A percentile compares a stretch with the other conserved stretches of the same genome.
Conservation (phyloP, 106 monocot species). For the Vanilla planifolia region DNA sequence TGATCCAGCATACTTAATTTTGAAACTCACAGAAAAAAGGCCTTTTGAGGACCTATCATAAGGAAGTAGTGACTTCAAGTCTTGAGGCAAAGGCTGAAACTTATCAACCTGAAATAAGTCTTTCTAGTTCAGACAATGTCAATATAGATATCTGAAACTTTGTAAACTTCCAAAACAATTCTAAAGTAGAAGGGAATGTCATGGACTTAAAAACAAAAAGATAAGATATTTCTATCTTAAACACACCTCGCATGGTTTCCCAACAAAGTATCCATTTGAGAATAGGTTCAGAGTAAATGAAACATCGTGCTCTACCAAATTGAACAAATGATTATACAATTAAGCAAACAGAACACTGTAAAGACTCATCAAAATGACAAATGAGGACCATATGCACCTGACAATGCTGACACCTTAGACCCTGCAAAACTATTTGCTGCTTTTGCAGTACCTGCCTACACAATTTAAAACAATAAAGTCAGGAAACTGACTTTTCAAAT, state of each 20-base stretch:
- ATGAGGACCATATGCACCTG: neutral
- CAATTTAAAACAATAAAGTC: neutral
- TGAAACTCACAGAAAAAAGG: slow-evolving; percentile 62
- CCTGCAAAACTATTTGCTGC: neutral
- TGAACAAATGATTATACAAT: neutral
- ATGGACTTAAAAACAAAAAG: neutral
- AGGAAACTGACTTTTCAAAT: neutral
- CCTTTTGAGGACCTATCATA: slow-evolving; percentile 57
- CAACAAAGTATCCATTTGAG: slow-evolving; percentile 46
- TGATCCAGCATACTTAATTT: no score
- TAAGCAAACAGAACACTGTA: neutral
- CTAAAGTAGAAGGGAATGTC: neutral
- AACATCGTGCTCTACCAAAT: slow-evolving; percentile 48
- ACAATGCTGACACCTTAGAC: slow-evolving; percentile 2
- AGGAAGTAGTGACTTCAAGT: slow-evolving; percentile 53
- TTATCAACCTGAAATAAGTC: slow-evolving; percentile 28
- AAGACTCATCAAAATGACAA: neutral
- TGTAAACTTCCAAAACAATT: slow-evolving; percentile 4
- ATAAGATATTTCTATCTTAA: slow-evolving; percentile 3
- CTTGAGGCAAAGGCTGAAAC: slow-evolving; percentile 30
- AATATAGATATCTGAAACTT: neutral
- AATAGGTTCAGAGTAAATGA: slow-evolving; percentile 65
- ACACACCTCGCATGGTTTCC: slow-evolving; percentile 52
- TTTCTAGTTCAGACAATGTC: neutral
- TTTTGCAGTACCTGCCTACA: slow-evolving; percentile 5